These are phyloP conservation scores for Setaria viridis DNA, from an alignment of 202 grass and related monocot species.

Conservation along the genomic window DNA sequence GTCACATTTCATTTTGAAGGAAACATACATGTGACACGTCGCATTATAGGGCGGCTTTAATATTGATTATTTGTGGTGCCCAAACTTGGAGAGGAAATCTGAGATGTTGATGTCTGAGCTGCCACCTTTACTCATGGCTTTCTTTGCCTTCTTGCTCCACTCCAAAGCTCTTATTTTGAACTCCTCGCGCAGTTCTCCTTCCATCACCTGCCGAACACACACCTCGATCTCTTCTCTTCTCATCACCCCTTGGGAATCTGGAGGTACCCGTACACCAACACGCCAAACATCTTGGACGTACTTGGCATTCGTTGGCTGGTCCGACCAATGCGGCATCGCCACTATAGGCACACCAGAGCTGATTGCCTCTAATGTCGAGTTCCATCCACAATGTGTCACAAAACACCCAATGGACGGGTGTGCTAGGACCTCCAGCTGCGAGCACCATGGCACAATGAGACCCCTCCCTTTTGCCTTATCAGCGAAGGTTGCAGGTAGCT, in stretches of 20 bases:
- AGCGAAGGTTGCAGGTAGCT: conserved; percentile 50
- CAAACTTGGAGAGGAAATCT: conserved; percentile 40
- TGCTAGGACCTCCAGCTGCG: conserved; percentile 67
- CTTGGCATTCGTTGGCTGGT: conserved; percentile 67
- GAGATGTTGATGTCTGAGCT: conserved; percentile 63
- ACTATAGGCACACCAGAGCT: conserved; percentile 64
- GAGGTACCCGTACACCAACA: conserved; percentile 47
- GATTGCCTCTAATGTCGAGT: conserved; percentile 78
- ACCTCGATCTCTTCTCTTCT: conserved; percentile 58
- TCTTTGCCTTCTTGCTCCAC: conserved; percentile 55
- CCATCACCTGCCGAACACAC: conserved; percentile 59
- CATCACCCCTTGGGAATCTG: conserved; percentile 29
- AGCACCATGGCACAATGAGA: conserved; percentile 54
- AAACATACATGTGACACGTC: neutral
- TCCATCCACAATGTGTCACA: conserved; percentile 75
- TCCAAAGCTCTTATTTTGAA: conserved; percentile 29
- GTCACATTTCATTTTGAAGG: neutral
- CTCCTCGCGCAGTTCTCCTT: conserved; percentile 11
- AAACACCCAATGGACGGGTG: conserved; percentile 62
- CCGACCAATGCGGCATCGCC: conserved; percentile 72
- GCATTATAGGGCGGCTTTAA: neutral
- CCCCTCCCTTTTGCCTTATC: conserved; percentile 29
- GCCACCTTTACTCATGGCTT: conserved; percentile 49
- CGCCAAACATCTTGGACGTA: conserved; percentile 65
- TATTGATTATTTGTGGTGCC: neutral